Evolutionary conservation across 495 filamentous ascomycete genomes (phyloP).

Genomic region (Penicillium cosmopolitanum): DNA sequence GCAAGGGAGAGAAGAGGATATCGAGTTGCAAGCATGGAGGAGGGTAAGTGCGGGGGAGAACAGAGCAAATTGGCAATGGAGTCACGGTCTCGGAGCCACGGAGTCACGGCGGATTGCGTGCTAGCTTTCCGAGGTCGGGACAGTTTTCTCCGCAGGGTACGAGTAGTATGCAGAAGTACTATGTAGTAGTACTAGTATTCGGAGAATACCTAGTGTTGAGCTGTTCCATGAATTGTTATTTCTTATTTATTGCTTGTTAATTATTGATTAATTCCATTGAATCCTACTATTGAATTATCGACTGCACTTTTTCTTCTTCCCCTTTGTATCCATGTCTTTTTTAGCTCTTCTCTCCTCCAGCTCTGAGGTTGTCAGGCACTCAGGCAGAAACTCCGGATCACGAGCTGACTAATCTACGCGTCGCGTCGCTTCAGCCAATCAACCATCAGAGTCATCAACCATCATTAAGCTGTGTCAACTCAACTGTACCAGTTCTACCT

Average conservation of each 20-base stretch:
- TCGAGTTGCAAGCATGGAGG: conserved; percentile 19
- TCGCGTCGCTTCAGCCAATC: conserved; percentile 15
- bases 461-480: too few relatives aligned
- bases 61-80: neutral
- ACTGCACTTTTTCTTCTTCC: too few relatives aligned
- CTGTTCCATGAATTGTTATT: too few relatives aligned
- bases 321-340: too few relatives aligned
- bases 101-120: conserved; percentile 19
- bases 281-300: too few relatives aligned
- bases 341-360: neutral
- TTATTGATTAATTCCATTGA: too few relatives aligned
- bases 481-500: neutral
- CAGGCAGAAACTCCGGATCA: conserved; percentile 3
- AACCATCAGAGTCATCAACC: neutral
- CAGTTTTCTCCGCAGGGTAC: too few relatives aligned
- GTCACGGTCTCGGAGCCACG: neutral
- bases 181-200: too few relatives aligned
- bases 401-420: neutral
- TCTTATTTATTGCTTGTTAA: too few relatives aligned
- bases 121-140: conserved; percentile 23
- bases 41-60: conserved; percentile 12
- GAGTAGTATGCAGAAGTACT: too few relatives aligned
- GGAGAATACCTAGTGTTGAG: too few relatives aligned
- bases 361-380: neutral
- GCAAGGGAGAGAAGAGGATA: conserved; percentile 7